Base-by-base conservation (phyloP, 495 filamentous ascomycete species). In the Xylaria flabelliformis region DNA sequence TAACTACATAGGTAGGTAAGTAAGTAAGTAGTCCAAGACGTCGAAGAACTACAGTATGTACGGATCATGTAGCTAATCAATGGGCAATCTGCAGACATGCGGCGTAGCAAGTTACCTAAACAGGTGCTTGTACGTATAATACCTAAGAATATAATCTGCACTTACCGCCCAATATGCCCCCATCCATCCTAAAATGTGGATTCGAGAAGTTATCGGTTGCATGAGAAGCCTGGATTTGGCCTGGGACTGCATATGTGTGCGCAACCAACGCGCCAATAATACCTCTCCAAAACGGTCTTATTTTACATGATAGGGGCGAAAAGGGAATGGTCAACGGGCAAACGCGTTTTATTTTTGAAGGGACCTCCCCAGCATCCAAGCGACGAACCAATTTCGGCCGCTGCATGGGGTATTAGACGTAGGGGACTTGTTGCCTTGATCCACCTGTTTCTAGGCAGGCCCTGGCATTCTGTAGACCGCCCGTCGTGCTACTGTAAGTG, bases 381-480 rank as follows among this genome's bases (percentile, higher is more conserved):
- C 62, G 24, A 34, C 42, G 7, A n/a, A 19, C 62, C 62, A 64
- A 64, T 64, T 26, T 64, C 42, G 62, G 42, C 10, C 42, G 41
- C n/a, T n/a, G n/a, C 58, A 34, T 8, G 58, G 58, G 58, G 58
- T 13, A 2, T 61, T 21, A 34, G 32, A 39, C 58, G 58, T 36
- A 58, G 58, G 58, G 34, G 29, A 36, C 34, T 24, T 10, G 59
- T 41, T 29, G 59, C 32, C 36, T 62, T 10, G 10, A 41, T 62
- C 36, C 59, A 42, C 59, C 34, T 42, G 32, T 39, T 39, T 39
- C 19, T 42, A 24, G 61, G 36, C 61, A 29, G 39, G 13, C 44
- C 26, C 24, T 50, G 13, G 63, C n/a, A 34, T 34, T 17, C 63
- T 48, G 42, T 39, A 61, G 56, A 61, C 56, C 34, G 56, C 56